Base-by-base conservation (phyloP, 2,329 filamentous ascomycete species). In the Ciborinia camelliae region DNA sequence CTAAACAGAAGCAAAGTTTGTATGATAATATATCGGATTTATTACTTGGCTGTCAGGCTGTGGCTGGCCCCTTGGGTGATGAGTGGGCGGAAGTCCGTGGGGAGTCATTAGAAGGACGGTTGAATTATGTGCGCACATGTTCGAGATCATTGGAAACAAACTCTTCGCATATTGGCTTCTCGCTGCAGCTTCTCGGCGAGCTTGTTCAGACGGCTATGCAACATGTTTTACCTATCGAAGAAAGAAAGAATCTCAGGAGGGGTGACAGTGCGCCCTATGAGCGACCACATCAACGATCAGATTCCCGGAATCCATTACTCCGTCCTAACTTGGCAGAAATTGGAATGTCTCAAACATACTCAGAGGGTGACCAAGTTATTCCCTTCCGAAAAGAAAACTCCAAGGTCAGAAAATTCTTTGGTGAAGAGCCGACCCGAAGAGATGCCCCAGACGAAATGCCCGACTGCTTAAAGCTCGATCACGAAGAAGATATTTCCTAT, bases 31-130 rank as follows among this genome's bases (percentile, higher is more conserved):
- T 97, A 63, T 93, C 92, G 10, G 95, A 98, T 75, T 84, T 99
- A 35, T 79, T 98, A 4, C 79, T 97, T 58, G 87, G 89, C 65
- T 97, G 93, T 73, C 95, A 99, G 77, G 87, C 90, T 30, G 90
- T 98, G n/a, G 91, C 92, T 7, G 91, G 91, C 10, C 95, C 95
- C 7, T 78, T 99, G 51, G 91, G 90, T 10, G 95, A 99, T 75
- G 95, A 99, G 78, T 99, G 95, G 95, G 87, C 93, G 4, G 92
- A 97, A 75, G 82, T 93, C n/a, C 87, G 92, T 51, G 92, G 92
- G 1, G 92, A 96, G 75, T 90, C 93, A 9, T 81, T 99, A 37
- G 94, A 97, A 73, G 91, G 91, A 70, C 87, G 95, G 28, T 78
- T 98, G 32, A 90, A 90, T 68, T 89, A 90, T 68, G 92, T 97